phyloP scores from a whole-genome alignment of 371 early-diverging fungal genomes.

The Mortierella sp. region DNA sequence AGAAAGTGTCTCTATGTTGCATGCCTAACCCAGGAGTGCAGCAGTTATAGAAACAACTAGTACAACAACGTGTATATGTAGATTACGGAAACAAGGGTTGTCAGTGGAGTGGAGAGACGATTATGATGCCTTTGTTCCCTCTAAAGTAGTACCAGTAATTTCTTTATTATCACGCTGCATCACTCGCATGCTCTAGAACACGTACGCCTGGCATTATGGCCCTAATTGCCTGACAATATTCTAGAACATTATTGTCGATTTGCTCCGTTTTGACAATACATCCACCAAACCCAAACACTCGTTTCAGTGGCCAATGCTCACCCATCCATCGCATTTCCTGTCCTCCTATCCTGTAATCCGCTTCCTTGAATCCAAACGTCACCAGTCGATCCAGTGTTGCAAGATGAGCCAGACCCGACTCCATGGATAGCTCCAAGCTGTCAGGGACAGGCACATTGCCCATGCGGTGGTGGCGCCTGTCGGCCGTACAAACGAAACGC shows the following conservation, averaged over 20 bases:
- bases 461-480: not conserved
- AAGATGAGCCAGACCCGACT: not conserved
- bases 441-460: not conserved
- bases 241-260: not conserved
- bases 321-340: not conserved
- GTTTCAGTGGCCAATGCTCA: not conserved
- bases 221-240: not conserved
- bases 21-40: too few relatives aligned
- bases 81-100: too few relatives aligned
- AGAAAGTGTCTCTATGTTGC: too few relatives aligned
- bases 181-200: slow-evolving; percentile 2
- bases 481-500: not conserved
- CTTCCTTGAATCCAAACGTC: not conserved
- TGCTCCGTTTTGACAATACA: not conserved
- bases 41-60: too few relatives aligned
- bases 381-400: not conserved
- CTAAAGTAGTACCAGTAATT: too few relatives aligned
- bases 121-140: too few relatives aligned
- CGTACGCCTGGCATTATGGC: not conserved
- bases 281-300: not conserved
- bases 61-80: too few relatives aligned
- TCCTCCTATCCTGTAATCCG: not conserved
- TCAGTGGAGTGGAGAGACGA: too few relatives aligned
- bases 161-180: not conserved
- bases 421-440: not conserved